A percentile compares a stretch with the other conserved stretches of the same genome.
phyloP scores from a whole-genome alignment of 23 red algal genomes.

The Gracilaria vermiculophylla region DNA sequence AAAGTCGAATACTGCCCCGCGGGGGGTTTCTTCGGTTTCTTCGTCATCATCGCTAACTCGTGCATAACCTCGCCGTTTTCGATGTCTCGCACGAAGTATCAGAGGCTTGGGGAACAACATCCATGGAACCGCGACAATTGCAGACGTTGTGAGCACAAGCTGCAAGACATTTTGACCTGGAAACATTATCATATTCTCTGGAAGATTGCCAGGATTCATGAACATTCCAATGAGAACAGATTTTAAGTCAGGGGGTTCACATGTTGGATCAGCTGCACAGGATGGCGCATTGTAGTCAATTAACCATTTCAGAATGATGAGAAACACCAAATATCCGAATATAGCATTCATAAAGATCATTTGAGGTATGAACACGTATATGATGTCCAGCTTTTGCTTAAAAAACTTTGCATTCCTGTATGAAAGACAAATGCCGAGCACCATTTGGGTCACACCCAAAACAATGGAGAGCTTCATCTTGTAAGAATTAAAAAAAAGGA shows the following conservation, averaged over 20 bases:
- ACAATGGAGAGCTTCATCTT: constrained; percentile 99
- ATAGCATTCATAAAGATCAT: constrained; percentile 91
- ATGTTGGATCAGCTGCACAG: constrained; percentile 67
- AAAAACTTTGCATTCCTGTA: constrained; percentile 87
- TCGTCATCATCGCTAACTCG: constrained; percentile 4
- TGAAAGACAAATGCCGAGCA: constrained; percentile 88
- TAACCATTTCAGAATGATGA: constrained; percentile 96
- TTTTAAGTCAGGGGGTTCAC: constrained; percentile 91
- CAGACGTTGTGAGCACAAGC: constrained; percentile 60
- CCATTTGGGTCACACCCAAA: constrained; percentile 92
- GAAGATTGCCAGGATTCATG: constrained; percentile 88
- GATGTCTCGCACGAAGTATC: constrained; percentile 71
- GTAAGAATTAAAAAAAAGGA: constrained; percentile 94
- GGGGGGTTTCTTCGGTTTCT: constrained; percentile 20
- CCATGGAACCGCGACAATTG: constrained; percentile 92
- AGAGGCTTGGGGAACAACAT: constrained; percentile 98
- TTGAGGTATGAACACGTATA: constrained; percentile 94
- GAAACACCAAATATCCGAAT: constrained; percentile 94
- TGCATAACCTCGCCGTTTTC: constrained; percentile 30
- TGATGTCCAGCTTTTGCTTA: constrained; percentile 69
- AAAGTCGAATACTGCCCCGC: constrained; percentile 75
- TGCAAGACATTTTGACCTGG: constrained; percentile 80
- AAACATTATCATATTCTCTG: constrained; percentile 73
- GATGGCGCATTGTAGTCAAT: constrained; percentile 82
- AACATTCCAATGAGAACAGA: constrained; percentile 93